These are phyloP conservation scores for Serendipita sp. DNA, from an alignment of 768 basidiomycete species.

Conservation along the genomic window DNA sequence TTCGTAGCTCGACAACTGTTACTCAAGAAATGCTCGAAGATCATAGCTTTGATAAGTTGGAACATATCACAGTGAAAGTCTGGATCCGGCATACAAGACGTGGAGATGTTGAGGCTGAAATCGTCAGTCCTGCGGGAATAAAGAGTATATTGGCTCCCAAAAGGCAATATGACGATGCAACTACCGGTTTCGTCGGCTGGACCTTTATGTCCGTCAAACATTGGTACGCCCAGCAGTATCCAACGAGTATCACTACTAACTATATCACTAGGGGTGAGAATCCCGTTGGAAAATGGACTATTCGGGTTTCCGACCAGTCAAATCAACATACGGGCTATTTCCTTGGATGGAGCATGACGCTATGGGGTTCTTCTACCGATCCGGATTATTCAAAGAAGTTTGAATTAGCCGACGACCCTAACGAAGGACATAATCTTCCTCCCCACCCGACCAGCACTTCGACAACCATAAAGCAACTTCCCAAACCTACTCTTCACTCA, in stretches of 20 bases:
- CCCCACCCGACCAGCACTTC: slow-evolving; percentile 22
- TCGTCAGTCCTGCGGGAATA: slow-evolving; percentile 71
- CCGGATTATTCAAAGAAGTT: slow-evolving; percentile 45
- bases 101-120: slow-evolving; percentile 86
- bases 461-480: slow-evolving; percentile 38
- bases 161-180: slow-evolving; percentile 46
- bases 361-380: slow-evolving; percentile 83
- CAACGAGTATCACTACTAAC: slow-evolving; percentile 41
- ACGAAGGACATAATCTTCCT: slow-evolving; percentile 23
- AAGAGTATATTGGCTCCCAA: slow-evolving; percentile 66
- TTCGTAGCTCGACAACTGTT: slow-evolving; percentile 19
- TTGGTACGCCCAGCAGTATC: slow-evolving; percentile 41
- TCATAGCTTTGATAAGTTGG: slow-evolving; percentile 72
- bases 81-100: slow-evolving; percentile 76
- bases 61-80: slow-evolving; percentile 83
- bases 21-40: slow-evolving; percentile 23
- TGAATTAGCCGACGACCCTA: slow-evolving; percentile 14
- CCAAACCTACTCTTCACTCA: slow-evolving; percentile 72
- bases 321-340: slow-evolving; percentile 42
- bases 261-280: slow-evolving; percentile 61
- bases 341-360: slow-evolving; percentile 78
- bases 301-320: slow-evolving; percentile 67
- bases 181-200: slow-evolving; percentile 79
- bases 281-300: slow-evolving; percentile 78
- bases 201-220: slow-evolving; percentile 98